phyloP scores from a whole-genome alignment of 805 yeast species.

The Saccharomycodes ludwigii region DNA sequence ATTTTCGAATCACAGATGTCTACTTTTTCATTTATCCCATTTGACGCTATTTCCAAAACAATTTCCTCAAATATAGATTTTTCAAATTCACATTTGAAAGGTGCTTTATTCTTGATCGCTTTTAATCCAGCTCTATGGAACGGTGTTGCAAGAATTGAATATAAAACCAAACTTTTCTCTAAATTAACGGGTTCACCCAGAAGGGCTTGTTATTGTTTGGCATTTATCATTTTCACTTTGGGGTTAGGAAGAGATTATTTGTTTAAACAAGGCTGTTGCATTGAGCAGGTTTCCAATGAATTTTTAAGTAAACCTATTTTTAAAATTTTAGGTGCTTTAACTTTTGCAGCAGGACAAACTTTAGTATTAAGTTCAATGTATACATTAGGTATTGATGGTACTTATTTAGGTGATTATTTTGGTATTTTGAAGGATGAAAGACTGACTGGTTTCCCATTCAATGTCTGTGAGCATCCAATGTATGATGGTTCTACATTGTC shows the following conservation, averaged over 20 bases:
- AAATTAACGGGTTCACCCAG: conserved; percentile 57
- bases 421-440: conserved; percentile 87
- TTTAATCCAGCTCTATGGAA: conserved; percentile 97
- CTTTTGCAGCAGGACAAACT: conserved; percentile 61
- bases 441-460: conserved; percentile 90
- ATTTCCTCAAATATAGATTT: conserved; percentile 10
- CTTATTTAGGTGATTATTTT: conserved; percentile 93
- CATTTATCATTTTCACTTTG: conserved; percentile 68
- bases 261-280: conserved; percentile 55
- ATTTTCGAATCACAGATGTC: not conserved
- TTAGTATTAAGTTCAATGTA: conserved; percentile 82
- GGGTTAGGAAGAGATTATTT: conserved; percentile 76
- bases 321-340: conserved; percentile 38
- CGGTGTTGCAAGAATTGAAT: conserved; percentile 77
- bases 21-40: not conserved
- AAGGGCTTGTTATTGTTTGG: conserved; percentile 76
- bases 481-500: conserved; percentile 85
- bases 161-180: conserved; percentile 64
- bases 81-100: conserved; percentile 16
- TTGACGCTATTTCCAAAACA: conserved; percentile 4
- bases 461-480: conserved; percentile 88
- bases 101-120: conserved; percentile 54
- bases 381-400: conserved; percentile 88
- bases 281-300: conserved; percentile 56
- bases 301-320: conserved; percentile 29